These are phyloP conservation scores for Xylaria sp. DNA, from an alignment of 2,329 filamentous ascomycete genomes.

Conservation along the genomic window DNA sequence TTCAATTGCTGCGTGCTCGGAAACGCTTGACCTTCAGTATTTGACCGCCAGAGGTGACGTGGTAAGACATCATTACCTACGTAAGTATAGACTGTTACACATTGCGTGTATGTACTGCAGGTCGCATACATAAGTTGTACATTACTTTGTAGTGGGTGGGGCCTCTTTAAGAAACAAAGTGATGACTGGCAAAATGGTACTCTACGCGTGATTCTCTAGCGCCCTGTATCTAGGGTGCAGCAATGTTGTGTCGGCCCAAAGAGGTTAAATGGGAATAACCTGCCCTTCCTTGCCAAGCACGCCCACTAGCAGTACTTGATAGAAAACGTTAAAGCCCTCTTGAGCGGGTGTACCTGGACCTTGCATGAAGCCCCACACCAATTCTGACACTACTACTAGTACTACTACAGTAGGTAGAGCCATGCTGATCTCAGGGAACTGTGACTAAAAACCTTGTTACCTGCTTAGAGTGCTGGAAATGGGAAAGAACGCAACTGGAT, in stretches of 20 bases:
- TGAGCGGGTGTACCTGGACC: conserved; percentile 29
- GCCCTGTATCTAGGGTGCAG: conserved; percentile 2
- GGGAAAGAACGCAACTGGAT: neutral
- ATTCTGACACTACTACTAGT: neutral
- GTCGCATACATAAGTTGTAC: neutral
- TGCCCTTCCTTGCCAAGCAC: conserved; percentile 20
- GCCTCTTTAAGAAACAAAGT: conserved; percentile 5
- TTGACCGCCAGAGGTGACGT: conserved; percentile 36
- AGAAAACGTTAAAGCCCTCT: conserved; percentile 15
- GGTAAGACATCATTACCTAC: conserved; percentile 23
- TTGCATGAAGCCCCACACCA: conserved; percentile 29
- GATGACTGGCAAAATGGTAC: conserved; percentile 17
- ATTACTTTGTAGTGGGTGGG: conserved; percentile 3
- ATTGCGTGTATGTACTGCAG: neutral
- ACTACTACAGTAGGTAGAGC: neutral
- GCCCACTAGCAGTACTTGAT: no score
- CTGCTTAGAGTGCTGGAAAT: neutral
- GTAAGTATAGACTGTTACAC: conserved; percentile 1
- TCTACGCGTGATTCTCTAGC: conserved; percentile 5
- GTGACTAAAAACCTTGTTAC: conserved; percentile 3
- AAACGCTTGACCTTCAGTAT: conserved; percentile 22
- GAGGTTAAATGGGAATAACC: conserved; percentile 14
- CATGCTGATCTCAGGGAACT: conserved; percentile 28
- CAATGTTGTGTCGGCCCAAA: conserved; percentile 17
- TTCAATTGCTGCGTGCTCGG: conserved; percentile 16